Evolutionary conservation across 2,329 filamentous ascomycete genomes (phyloP).

Genomic region (Colletotrichum sp.): DNA sequence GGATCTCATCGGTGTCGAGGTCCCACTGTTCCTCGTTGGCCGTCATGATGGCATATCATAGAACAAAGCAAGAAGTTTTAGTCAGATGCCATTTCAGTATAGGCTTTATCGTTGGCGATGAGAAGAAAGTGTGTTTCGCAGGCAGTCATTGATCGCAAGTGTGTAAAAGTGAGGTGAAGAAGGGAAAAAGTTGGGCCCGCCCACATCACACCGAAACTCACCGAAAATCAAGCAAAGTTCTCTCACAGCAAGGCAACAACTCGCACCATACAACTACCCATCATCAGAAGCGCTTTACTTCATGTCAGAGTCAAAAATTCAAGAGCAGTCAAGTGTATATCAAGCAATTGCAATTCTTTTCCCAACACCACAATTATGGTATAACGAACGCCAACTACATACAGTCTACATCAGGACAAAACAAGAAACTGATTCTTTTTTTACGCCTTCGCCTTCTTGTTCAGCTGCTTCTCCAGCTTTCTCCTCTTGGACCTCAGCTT

Average conservation of each 20-base stretch:
- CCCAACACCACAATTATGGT: conserved; percentile 23
- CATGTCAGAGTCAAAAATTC: background rate
- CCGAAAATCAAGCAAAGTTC: background rate
- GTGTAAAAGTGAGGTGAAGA: conserved; percentile 6
- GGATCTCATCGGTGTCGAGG: conserved; percentile 50
- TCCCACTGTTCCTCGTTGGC: conserved; percentile 35
- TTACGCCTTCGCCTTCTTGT: conserved; percentile 35
- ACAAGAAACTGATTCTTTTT: background rate
- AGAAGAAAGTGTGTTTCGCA: background rate
- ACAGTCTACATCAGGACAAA: conserved; percentile 9
- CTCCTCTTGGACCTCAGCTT: conserved; percentile 88
- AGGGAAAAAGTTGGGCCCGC: conserved; percentile 1
- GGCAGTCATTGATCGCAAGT: background rate
- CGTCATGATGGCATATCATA: conserved; percentile 4
- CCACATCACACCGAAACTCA: background rate
- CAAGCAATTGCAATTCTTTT: conserved; percentile 13
- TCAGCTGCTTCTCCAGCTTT: conserved; percentile 76
- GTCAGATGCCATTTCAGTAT: background rate
- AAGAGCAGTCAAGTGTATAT: background rate
- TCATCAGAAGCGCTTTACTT: background rate
- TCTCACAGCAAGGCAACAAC: background rate
- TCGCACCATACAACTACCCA: background rate
- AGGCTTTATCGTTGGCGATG: background rate
- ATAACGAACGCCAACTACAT: conserved; percentile 22
- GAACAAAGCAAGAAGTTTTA: rapidly evolving